phyloP scores from a whole-genome alignment of 495 filamentous ascomycete species.

The Xanthoparmelia taractica region DNA sequence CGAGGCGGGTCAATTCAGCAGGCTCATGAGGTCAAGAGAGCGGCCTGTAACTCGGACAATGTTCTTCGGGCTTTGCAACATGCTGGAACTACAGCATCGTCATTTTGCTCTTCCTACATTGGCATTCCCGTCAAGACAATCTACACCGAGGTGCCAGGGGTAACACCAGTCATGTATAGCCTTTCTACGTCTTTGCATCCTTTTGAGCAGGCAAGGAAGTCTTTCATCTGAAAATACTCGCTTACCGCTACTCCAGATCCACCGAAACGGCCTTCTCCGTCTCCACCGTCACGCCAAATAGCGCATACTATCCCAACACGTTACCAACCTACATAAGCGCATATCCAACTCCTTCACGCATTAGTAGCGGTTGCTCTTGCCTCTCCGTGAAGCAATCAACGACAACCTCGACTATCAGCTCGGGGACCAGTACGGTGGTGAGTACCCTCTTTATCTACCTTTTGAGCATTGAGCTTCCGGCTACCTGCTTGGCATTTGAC shows the following conservation, averaged over 20 bases:
- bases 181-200: neutral
- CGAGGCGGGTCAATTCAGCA: neutral
- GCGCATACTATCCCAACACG: neutral
- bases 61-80: neutral
- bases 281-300: neutral
- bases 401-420: neutral
- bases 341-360: neutral
- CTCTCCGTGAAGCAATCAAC: conserved; percentile 1
- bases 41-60: neutral
- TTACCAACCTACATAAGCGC: conserved; percentile 3
- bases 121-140: conserved; percentile 1
- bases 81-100: neutral
- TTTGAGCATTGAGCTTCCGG: neutral
- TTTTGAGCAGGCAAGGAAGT: neutral
- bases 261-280: neutral
- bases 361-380: conserved; percentile 1
- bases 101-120: conserved; percentile 2
- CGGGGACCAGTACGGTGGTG: conserved; percentile 1
- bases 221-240: neutral
- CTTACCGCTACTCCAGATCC: neutral
- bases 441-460: neutral
- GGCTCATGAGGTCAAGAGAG: neutral
- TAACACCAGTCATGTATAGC: neutral
- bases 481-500: neutral
- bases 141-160: neutral